Evolutionary conservation across 345 rosid species (phyloP), one percentile per base, ranked within the genome.

Genomic region (Balakata baccata): DNA sequence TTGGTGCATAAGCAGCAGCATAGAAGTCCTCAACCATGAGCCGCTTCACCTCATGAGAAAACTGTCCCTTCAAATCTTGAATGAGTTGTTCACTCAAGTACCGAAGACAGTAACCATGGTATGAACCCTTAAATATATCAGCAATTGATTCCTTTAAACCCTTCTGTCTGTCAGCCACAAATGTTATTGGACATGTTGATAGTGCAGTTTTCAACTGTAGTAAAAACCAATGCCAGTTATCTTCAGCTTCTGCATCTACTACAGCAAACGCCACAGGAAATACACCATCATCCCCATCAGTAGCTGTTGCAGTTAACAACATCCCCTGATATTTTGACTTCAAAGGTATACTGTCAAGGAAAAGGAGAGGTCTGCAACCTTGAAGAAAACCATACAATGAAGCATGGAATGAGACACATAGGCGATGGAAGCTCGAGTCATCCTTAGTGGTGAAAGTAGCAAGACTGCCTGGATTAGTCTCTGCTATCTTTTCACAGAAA

Each of bases 171-270:
- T 92, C 98, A 0, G 97, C 96, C 12, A 94, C 88, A 60, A 94
- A 94, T 62, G 97, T 94, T 76, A 92, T 73, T 5, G 85, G 87
- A 61, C 87, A 84, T 5, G 89, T 72, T 64, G 92, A 74, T 22
- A 94, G 74, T 11, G 89, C 93, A 64, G 88, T 71, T 86, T 86
- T 90, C 78, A 92, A 73, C 76, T 94, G 93, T 63, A 83, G 80
- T 80, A 94, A 83, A 86, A 94, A 94, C 98, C 98, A 94, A 80
- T 83, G 87, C 98, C 98, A 94, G 72, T 94, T 89, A 54, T 88
- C 91, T 34, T 85, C 85, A 0, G 85, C 89, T 80, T 94, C 97
- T 6, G 88, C 83, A 79, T 92, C 98, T 8, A 90, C 92, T 37
- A 92, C 91, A 5, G 93, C 89, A 62, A 94, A 94, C 64, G 97